These are phyloP conservation scores for Geosmithia flava DNA, from an alignment of 2,329 filamentous ascomycete genomes.

Conservation along the genomic window DNA sequence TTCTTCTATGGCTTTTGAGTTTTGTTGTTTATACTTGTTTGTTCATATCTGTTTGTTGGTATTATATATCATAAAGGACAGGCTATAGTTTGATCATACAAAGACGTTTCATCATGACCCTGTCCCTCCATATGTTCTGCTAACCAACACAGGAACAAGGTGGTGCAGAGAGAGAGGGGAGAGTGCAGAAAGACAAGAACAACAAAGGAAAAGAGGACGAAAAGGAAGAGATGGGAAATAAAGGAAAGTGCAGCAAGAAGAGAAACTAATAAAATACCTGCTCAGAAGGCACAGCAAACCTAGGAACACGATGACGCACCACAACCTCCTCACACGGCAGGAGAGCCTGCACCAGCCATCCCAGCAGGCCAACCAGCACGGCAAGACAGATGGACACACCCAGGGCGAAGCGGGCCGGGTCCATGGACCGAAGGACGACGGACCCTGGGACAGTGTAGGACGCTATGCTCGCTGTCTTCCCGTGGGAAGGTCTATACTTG, in stretches of 20 bases:
- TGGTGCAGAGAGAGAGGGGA: too few relatives aligned
- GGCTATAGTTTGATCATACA: too few relatives aligned
- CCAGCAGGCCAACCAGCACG: slow-evolving; percentile 17
- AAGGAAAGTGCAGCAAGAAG: background rate
- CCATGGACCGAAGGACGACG: slow-evolving; percentile 9
- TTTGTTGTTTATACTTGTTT: background rate
- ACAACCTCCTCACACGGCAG: slow-evolving; percentile 6
- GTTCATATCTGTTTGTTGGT: too few relatives aligned
- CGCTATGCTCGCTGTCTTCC: slow-evolving; percentile 21
- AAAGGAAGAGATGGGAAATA: background rate
- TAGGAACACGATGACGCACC: slow-evolving; percentile 9
- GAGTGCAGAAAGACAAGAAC: too few relatives aligned
- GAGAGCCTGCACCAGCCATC: background rate
- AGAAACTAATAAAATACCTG: background rate
- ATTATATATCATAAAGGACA: too few relatives aligned
- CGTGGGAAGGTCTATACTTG: slow-evolving; percentile 48
- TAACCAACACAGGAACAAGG: too few relatives aligned
- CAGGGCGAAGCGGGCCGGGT: slow-evolving; percentile 8
- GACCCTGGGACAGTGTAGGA: slow-evolving; percentile 8
- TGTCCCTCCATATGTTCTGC: too few relatives aligned
- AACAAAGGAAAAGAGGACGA: background rate
- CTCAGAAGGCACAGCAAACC: slow-evolving; percentile 3
- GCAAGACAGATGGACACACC: slow-evolving; percentile 29
- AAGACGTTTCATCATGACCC: too few relatives aligned
- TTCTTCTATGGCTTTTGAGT: background rate